Evolutionary conservation across 139 green algal species (phyloP).

Genomic region (Closterium sp.): DNA sequence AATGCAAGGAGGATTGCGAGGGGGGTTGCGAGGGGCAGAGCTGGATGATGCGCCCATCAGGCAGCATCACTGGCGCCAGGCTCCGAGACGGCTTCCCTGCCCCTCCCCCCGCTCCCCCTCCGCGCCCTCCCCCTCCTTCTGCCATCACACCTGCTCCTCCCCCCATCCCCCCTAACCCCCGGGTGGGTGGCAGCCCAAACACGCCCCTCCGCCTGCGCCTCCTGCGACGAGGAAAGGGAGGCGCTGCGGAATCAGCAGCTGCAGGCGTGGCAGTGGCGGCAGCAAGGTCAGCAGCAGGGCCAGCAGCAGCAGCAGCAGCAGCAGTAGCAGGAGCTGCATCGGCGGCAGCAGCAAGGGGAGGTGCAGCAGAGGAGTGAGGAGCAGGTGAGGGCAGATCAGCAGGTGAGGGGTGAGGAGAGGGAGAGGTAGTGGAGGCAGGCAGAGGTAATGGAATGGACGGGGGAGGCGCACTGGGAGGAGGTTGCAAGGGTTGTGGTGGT

Average conservation of each 20-base stretch:
- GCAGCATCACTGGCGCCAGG: neutral
- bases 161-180: neutral
- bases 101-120: neutral
- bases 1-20: too few species aligned
- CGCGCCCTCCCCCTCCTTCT: neutral
- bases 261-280: too few species aligned
- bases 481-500: neutral
- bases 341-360: neutral
- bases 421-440: neutral
- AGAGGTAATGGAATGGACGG: neutral
- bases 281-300: neutral
- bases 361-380: neutral
- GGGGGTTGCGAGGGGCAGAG: neutral
- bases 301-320: neutral
- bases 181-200: neutral
- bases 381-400: neutral
- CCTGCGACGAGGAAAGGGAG: neutral
- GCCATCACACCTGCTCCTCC: neutral
- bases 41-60: neutral
- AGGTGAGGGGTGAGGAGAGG: neutral
- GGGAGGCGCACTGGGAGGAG: neutral
- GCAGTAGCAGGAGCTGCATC: neutral
- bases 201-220: neutral
- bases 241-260: neutral
- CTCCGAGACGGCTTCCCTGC: neutral